Evolutionary conservation across 192 early-diverging fungal genomes (phyloP), one percentile per base, ranked within the genome.

Genomic region (Umbelopsis sp.): DNA sequence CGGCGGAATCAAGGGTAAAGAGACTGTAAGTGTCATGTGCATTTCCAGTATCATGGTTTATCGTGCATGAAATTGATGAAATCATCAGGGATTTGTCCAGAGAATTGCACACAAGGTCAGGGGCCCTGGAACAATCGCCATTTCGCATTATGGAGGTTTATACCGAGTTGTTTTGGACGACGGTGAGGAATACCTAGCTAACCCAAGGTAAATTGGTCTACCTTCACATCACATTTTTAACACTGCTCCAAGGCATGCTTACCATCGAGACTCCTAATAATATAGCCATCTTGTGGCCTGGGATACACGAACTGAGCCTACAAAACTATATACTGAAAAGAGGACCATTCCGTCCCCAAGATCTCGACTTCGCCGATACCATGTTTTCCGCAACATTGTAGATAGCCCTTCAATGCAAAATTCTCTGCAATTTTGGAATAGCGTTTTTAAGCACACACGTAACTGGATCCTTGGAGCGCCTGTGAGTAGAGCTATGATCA

Each of bases 151-250:
- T 41, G 89, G 90, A 45, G 88, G 90, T 0, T 55, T 94, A 33
- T 89, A 91, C 72, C 80, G 91, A 20, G 72, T 94, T 49, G 83
- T 86, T 12, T 76, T 94, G 53, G 70, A 81, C 7, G 81, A 87
- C 11, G 85, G 81, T n/a, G 91, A 94, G 67, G 87, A 89, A 71
- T 92, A 91, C 61, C 72, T 88, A 18, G 91, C 91, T 18, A 90
- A 91, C 72, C 89, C 91, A 22, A 80, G 87, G 74, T 91, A 81
- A 58, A 73, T 76, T 10, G 16, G 5, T 16, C 5, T 45, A 41
- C 37, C 37, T 1, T 41, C 37, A 41, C 10, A 41, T 41, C 37
- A 0, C 18, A 61, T 16, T 46, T 23, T 12, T 3, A 1, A 46
- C 30, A 25, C 15, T 61, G 11, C 16, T 35, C 10, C 33, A 23